Percentiles rank a stretch among this genome's conserved stretches.
These are phyloP conservation scores for Decorospora gaudefroyi DNA, from an alignment of 2,329 filamentous ascomycete genomes.

Conservation along the genomic window DNA sequence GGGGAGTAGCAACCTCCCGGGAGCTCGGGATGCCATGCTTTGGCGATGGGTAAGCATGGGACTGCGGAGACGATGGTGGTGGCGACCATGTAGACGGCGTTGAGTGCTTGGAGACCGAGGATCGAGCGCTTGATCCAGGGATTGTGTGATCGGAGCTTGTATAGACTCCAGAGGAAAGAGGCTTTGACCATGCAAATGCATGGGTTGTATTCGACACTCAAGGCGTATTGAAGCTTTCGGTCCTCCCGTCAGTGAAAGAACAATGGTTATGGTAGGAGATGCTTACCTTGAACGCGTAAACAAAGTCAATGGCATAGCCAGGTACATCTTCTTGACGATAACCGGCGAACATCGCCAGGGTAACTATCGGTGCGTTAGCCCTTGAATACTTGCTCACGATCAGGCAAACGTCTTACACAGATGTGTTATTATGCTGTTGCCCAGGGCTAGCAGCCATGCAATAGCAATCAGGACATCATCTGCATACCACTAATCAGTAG, in stretches of 20 bases:
- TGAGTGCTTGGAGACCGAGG: slow-evolving; percentile 25
- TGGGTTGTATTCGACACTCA: slow-evolving; percentile 26
- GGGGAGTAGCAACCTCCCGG: slow-evolving; percentile 22
- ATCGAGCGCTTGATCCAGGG: slow-evolving; percentile 20
- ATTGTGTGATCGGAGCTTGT: slow-evolving; percentile 25
- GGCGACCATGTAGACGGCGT: slow-evolving; percentile 19
- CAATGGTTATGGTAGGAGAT: background rate
- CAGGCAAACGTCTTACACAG: slow-evolving; percentile 17
- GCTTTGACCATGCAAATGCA: slow-evolving; percentile 26
- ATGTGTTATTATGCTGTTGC: slow-evolving; percentile 22
- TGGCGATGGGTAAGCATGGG: slow-evolving; percentile 22
- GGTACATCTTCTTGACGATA: slow-evolving; percentile 24
- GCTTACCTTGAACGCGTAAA: slow-evolving; percentile 14
- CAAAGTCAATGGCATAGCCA: slow-evolving; percentile 10
- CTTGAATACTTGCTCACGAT: background rate
- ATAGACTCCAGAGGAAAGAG: slow-evolving; percentile 30
- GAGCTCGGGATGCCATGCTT: slow-evolving; percentile 20
- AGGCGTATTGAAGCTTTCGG: slow-evolving; percentile 20
- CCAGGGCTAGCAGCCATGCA: slow-evolving; percentile 15
- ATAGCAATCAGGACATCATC: slow-evolving; percentile 18
- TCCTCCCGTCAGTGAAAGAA: slow-evolving; percentile 1
- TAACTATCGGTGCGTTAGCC: slow-evolving; percentile 8
- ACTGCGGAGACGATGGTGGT: slow-evolving; percentile 16
- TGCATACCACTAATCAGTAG: slow-evolving; percentile 6
- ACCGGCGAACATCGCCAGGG: slow-evolving; percentile 17